These are phyloP conservation scores for Strobilomyces confusus DNA, from an alignment of 768 basidiomycete species.

Conservation along the genomic window DNA sequence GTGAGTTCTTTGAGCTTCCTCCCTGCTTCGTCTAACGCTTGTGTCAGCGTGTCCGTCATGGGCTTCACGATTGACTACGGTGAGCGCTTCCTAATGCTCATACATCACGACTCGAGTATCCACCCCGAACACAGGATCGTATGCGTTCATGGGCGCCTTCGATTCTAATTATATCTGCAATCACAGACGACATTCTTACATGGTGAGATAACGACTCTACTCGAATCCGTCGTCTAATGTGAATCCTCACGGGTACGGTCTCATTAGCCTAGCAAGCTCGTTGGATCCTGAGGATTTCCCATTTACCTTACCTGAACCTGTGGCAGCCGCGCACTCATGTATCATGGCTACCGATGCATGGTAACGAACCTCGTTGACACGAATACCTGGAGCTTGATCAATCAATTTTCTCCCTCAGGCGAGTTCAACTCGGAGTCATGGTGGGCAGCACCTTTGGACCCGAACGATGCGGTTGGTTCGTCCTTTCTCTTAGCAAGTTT, in stretches of 20 bases:
- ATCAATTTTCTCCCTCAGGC: constrained; percentile 30
- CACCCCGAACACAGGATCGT: constrained; percentile 56
- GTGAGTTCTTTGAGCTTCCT: constrained; percentile 35
- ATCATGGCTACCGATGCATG: no score
- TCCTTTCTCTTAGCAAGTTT: background rate
- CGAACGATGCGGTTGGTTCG: constrained; percentile 52
- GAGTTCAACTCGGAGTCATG: constrained; percentile 57
- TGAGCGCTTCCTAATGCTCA: constrained; percentile 15
- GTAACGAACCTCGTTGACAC: no score
- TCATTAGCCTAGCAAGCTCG: no score
- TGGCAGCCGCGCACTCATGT: constrained; percentile 51
- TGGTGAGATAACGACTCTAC: constrained; percentile 27
- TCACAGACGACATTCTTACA: constrained; percentile 79
- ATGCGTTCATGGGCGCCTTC: constrained; percentile 93
- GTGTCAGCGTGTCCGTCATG: constrained; percentile 62
- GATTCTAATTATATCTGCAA: constrained; percentile 86
- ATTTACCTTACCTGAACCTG: constrained; percentile 40
- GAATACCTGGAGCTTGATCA: no score
- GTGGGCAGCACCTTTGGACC: constrained; percentile 41
- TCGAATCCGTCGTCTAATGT: constrained; percentile 1
- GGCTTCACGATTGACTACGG: constrained; percentile 80
- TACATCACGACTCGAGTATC: background rate
- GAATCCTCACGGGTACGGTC: no score
- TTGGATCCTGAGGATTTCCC: no score
- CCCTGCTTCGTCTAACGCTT: constrained; percentile 5